Conservation (phyloP, 2,329 filamentous ascomycete genomes). For the Alternaria solani region DNA sequence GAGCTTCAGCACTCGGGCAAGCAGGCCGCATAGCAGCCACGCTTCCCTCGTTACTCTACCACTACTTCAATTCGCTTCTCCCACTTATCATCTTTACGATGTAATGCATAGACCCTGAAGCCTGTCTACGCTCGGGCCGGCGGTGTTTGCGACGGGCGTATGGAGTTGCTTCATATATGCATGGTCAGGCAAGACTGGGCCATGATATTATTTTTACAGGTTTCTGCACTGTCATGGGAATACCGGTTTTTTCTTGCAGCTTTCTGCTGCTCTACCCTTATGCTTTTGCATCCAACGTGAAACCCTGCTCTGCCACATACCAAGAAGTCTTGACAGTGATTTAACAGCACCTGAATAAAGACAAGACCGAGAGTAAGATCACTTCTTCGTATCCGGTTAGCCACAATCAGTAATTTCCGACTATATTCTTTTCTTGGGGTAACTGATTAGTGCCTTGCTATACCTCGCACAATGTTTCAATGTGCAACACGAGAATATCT, state of each 20-base stretch:
- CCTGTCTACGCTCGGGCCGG: slow-evolving; percentile 20
- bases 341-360: background rate
- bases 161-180: slow-evolving; percentile 15
- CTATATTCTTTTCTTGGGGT: background rate
- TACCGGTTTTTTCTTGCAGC: background rate
- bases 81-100: slow-evolving; percentile 17
- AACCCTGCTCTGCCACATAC: background rate
- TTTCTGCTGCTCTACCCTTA: background rate
- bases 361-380: background rate
- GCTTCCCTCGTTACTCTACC: slow-evolving; percentile 1
- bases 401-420: background rate
- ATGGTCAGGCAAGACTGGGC: background rate
- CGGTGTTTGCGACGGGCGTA: slow-evolving; percentile 26
- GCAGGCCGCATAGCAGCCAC: slow-evolving; percentile 17
- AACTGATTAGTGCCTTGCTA: background rate
- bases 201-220: background rate
- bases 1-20: slow-evolving; percentile 30
- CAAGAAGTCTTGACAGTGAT: background rate
- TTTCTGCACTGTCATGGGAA: background rate
- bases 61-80: slow-evolving; percentile 3
- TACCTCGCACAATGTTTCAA: background rate
- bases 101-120: slow-evolving; percentile 30
- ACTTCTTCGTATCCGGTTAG: background rate
- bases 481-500: background rate
- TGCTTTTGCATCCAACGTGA: background rate